Evolutionary conservation across 73 alveolate genomes (phyloP).

Genomic region (Paramecium pentaurelia): DNA sequence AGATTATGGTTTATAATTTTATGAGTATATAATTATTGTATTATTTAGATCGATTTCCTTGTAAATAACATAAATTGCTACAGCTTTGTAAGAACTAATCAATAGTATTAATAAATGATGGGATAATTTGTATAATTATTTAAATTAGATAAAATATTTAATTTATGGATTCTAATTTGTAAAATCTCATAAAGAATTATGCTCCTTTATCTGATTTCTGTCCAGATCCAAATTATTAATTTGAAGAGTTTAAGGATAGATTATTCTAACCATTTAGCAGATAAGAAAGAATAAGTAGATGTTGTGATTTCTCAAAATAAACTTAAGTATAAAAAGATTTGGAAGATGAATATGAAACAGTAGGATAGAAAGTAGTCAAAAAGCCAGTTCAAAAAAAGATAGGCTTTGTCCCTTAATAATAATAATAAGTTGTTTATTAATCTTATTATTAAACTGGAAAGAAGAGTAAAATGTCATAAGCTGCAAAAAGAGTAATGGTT

Average conservation of each 20-base stretch:
- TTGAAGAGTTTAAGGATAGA: not conserved
- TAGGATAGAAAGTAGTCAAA: slow-evolving; percentile 1
- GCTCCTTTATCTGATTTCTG: slow-evolving; percentile 15
- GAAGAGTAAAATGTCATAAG: not conserved
- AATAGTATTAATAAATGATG: not conserved
- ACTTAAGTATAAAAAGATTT: not conserved
- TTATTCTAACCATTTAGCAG: not conserved
- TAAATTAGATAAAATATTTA: not conserved
- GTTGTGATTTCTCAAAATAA: slow-evolving; percentile 31
- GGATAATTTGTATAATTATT: not conserved
- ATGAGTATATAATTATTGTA: not conserved
- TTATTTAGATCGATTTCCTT: not conserved
- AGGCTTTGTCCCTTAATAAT: not conserved
- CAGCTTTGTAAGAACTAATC: not conserved
- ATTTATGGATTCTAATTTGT: not conserved
- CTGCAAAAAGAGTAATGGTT: not conserved
- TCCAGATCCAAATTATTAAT: not conserved
- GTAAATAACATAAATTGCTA: not conserved
- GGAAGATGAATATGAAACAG: not conserved
- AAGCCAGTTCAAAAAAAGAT: not conserved
- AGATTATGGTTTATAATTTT: not conserved
- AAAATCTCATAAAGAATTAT: not conserved
- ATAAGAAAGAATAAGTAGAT: not conserved
- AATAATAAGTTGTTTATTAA: not conserved
- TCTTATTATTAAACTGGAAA: not conserved